These are phyloP conservation scores for Nemophila menziesii DNA, from an alignment of 257 asterid genomes.

Conservation along the genomic window DNA sequence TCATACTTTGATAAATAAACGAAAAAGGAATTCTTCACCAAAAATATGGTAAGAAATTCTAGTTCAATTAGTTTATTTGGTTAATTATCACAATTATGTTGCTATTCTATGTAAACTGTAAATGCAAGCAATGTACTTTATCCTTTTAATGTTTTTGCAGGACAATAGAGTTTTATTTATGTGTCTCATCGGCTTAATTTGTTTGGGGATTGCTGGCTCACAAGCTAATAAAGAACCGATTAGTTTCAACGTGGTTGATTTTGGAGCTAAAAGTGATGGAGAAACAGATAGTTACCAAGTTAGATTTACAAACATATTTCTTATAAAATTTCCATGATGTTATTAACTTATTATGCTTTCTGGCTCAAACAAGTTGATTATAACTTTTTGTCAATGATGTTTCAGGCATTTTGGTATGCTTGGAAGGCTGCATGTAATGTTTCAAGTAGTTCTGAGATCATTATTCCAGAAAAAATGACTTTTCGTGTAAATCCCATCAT, in stretches of 20 bases:
- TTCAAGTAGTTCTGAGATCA: conserved; percentile 23
- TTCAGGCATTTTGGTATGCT: conserved; percentile 50
- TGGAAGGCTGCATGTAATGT: conserved; percentile 61
- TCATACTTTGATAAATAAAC: too few relatives aligned
- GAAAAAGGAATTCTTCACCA: too few relatives aligned
- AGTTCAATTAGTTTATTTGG: too few relatives aligned
- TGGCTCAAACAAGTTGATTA: too few relatives aligned
- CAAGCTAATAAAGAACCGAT: conserved; percentile 4
- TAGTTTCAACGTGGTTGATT: conserved; percentile 35
- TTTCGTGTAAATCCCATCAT: conserved; percentile 38
- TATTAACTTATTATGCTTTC: too few relatives aligned
- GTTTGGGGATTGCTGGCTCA: conserved; percentile 8
- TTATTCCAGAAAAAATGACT: conserved; percentile 31
- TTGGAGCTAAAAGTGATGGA: conserved; percentile 40
- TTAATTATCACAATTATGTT: too few relatives aligned
- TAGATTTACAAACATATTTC: conserved; percentile 4
- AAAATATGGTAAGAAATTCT: too few relatives aligned
- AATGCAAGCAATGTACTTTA: not conserved
- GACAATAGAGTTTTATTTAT: conserved; percentile 14
- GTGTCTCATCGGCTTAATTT: conserved; percentile 20
- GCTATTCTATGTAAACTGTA: too few relatives aligned
- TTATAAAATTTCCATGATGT: not conserved
- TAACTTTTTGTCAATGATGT: too few relatives aligned
- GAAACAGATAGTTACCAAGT: conserved; percentile 42
- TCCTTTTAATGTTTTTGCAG: conserved; percentile 15